phyloP scores from a whole-genome alignment of 805 yeast genomes.

The Candida ovalis region DNA sequence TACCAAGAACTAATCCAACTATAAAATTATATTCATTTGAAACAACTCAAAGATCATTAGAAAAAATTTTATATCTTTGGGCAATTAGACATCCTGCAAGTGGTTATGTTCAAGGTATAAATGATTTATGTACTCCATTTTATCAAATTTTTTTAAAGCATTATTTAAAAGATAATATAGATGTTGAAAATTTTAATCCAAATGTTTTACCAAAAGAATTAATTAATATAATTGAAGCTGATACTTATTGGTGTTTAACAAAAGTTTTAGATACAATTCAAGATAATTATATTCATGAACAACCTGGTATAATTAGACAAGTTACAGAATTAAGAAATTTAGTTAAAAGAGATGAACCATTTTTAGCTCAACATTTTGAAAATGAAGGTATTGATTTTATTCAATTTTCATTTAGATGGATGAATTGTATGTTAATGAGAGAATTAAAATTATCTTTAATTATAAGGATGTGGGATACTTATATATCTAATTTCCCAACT shows the following conservation, averaged over 20 bases:
- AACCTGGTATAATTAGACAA: conserved; percentile 94
- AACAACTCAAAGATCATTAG: conserved; percentile 73
- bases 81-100: conserved; percentile 96
- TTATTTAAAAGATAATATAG: conserved; percentile 46
- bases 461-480: conserved; percentile 97
- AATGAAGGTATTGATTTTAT: conserved; percentile 86
- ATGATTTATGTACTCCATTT: conserved; percentile 90
- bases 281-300: conserved; percentile 96
- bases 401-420: conserved; percentile 97
- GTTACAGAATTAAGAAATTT: conserved; percentile 76
- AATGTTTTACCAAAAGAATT: conserved; percentile 53
- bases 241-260: conserved; percentile 94
- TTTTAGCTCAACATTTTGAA: conserved; percentile 69
- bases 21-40: conserved; percentile 65
- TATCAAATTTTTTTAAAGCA: conserved; percentile 78
- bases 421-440: conserved; percentile 96
- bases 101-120: conserved; percentile 97
- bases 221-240: conserved; percentile 79
- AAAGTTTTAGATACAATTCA: conserved; percentile 90
- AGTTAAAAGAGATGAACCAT: conserved; percentile 74
- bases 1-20: conserved; percentile 89
- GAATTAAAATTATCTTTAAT: conserved; percentile 76
- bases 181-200: conserved; percentile 63
- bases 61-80: conserved; percentile 85
- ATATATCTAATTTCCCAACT: conserved; percentile 65